Conservation (phyloP, 2,329 filamentous ascomycete genomes). For the Ophiostoma sp. region DNA sequence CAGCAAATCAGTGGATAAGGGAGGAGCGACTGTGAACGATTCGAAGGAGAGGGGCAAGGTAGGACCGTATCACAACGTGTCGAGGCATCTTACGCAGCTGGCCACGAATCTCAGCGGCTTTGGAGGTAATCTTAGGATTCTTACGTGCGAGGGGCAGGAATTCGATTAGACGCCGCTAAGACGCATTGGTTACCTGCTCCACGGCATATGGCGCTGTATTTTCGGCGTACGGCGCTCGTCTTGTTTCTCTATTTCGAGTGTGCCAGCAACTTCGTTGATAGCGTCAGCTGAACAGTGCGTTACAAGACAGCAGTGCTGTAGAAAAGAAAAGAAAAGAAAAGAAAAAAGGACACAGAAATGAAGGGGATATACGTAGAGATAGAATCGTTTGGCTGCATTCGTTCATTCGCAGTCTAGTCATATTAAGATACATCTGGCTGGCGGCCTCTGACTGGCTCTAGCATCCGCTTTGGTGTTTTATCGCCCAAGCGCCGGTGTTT, state of each 20-base stretch:
- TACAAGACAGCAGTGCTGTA: too few species aligned
- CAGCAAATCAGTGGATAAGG: not conserved
- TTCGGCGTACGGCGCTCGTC: too few species aligned
- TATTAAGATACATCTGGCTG: not conserved
- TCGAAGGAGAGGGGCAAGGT: not conserved
- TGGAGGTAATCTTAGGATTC: not conserved
- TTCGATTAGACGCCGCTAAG: not conserved
- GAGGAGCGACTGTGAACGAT: not conserved
- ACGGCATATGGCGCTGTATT: too few species aligned
- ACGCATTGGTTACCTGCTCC: not conserved
- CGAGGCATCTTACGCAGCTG: conserved; percentile 1
- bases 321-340: not conserved
- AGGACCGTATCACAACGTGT: not conserved
- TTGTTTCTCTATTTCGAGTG: not conserved
- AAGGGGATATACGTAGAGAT: not conserved
- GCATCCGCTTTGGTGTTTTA: not conserved
- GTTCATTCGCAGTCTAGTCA: not conserved
- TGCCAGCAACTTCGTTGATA: not conserved
- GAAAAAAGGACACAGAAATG: not conserved
- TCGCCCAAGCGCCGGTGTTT: conserved; percentile 7
- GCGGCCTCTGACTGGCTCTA: conserved; percentile 1
- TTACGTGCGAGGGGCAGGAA: not conserved
- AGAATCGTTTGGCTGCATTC: not conserved
- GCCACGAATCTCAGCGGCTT: not conserved
- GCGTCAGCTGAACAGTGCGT: not conserved